Percentiles rank a stretch among this genome's conserved stretches.
Conservation (phyloP, 306 rosid genomes). For the Aeschynomene evenia region DNA sequence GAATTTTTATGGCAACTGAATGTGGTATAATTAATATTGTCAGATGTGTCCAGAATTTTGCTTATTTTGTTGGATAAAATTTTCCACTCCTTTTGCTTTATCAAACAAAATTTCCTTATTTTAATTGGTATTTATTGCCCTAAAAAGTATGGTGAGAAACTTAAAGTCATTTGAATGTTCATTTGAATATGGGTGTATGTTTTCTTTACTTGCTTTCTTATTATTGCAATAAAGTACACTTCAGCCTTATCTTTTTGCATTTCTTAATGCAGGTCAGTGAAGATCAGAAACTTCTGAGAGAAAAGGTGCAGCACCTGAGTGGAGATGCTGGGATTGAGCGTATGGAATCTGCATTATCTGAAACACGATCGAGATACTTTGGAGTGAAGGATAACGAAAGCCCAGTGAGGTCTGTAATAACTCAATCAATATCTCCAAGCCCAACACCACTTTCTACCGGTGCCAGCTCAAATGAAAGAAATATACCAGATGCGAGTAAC, state of each 20-base stretch:
- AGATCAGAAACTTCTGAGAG: constrained; percentile 79
- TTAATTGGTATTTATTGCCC: no score
- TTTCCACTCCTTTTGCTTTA: constrained; percentile 3
- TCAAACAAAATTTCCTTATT: background rate
- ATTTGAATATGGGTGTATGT: background rate
- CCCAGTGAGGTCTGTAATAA: constrained; percentile 36
- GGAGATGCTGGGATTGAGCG: constrained; percentile 92
- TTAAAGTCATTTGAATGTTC: background rate
- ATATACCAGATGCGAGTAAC: constrained; percentile 30
- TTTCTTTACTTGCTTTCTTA: constrained; percentile 15
- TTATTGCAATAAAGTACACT: constrained; percentile 11
- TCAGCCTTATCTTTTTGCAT: constrained; percentile 6
- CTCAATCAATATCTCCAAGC: constrained; percentile 41
- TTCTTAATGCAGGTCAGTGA: constrained; percentile 58
- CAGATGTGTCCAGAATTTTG: background rate
- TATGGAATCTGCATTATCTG: constrained; percentile 77
- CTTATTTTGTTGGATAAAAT: background rate
- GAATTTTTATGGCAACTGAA: background rate
- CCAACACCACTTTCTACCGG: constrained; percentile 36
- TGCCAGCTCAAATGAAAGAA: constrained; percentile 44
- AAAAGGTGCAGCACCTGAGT: constrained; percentile 76
- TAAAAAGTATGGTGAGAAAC: background rate
- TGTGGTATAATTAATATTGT: background rate
- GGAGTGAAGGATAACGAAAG: constrained; percentile 55
- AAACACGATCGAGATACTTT: constrained; percentile 74